A percentile compares a stretch with the other conserved stretches of the same genome.
Evolutionary conservation across 495 filamentous ascomycete genomes (phyloP).

Genomic region (Neurospora sp.): DNA sequence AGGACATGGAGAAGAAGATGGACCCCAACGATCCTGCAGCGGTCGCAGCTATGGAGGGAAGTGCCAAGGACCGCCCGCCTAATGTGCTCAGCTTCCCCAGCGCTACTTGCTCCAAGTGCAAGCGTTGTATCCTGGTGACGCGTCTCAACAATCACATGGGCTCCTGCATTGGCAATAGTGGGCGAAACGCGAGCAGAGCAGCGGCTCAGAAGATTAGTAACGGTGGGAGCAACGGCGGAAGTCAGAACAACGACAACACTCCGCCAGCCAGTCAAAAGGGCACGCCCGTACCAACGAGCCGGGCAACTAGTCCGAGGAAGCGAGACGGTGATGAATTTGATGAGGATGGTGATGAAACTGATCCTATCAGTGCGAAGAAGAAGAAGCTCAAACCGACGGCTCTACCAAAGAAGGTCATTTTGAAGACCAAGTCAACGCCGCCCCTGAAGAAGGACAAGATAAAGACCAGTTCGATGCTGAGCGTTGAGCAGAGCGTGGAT

Average conservation of each 20-base stretch:
- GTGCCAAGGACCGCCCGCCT: conserved; percentile 38
- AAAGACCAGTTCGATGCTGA: conserved; percentile 28
- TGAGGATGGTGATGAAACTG: conserved; percentile 40
- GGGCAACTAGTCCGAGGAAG: conserved; percentile 39
- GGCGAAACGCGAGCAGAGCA: conserved; percentile 53
- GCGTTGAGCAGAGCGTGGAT: conserved; percentile 30
- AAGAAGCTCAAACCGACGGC: conserved; percentile 33
- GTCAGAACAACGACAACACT: conserved; percentile 40
- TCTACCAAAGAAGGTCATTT: conserved; percentile 35
- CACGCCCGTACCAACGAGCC: conserved; percentile 45
- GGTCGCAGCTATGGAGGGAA: conserved; percentile 27
- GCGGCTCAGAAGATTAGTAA: conserved; percentile 47
- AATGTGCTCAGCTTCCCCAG: conserved; percentile 55
- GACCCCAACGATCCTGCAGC: conserved; percentile 40
- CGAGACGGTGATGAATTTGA: conserved; percentile 38
- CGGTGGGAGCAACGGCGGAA: conserved; percentile 33
- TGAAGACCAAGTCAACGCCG: conserved; percentile 34
- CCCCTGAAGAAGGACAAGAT: conserved; percentile 36
- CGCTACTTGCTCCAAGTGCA: conserved; percentile 44
- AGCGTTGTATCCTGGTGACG: conserved; percentile 42
- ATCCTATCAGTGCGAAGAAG: conserved; percentile 41
- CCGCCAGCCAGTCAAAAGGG: conserved; percentile 48
- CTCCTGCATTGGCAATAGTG: conserved; percentile 67
- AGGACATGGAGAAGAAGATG: conserved; percentile 47
- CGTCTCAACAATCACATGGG: conserved; percentile 67